A percentile compares a stretch with the other conserved stretches of the same genome.
These are phyloP conservation scores for Lachancea sp. DNA, from an alignment of 805 yeast species.

Conservation along the genomic window DNA sequence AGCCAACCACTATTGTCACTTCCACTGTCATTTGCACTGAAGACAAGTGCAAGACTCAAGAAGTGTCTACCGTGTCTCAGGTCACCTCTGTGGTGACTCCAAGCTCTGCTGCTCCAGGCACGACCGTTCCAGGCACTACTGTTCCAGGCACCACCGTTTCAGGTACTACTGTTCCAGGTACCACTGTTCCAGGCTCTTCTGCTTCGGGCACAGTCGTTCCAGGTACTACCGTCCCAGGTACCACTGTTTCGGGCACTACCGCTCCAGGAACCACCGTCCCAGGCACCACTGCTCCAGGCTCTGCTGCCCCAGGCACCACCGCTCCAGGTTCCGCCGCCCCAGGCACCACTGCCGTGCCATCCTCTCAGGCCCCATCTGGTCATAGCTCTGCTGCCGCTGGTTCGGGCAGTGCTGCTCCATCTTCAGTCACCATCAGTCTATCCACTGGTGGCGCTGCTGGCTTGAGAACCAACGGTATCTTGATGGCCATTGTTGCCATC, in stretches of 20 bases:
- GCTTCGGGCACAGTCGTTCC: not conserved
- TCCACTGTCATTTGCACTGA: conserved; percentile 10
- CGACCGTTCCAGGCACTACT: not conserved
- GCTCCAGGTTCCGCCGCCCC: not conserved
- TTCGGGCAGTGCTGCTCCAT: not conserved
- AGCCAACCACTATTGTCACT: conserved; percentile 4
- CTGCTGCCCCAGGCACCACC: not conserved
- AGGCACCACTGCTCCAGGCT: not conserved
- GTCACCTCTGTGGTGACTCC: conserved; percentile 1
- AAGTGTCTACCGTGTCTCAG: not conserved
- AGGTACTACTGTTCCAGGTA: not conserved
- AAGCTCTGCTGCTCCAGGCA: not conserved
- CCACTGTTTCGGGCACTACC: not conserved
- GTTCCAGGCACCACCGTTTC: not conserved
- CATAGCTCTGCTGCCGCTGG: conserved; percentile 1
- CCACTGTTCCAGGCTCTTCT: not conserved
- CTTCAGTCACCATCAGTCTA: conserved; percentile 5
- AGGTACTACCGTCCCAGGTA: not conserved
- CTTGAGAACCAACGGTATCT: conserved; percentile 2
- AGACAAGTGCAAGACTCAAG: not conserved
- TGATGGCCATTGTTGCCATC: conserved; percentile 5
- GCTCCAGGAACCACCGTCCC: not conserved
- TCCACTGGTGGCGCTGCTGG: conserved; percentile 5
- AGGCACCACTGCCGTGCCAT: not conserved
- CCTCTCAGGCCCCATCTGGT: not conserved